phyloP scores from a whole-genome alignment of 2,329 filamentous ascomycete species.

The Sordariomycetes sp. region DNA sequence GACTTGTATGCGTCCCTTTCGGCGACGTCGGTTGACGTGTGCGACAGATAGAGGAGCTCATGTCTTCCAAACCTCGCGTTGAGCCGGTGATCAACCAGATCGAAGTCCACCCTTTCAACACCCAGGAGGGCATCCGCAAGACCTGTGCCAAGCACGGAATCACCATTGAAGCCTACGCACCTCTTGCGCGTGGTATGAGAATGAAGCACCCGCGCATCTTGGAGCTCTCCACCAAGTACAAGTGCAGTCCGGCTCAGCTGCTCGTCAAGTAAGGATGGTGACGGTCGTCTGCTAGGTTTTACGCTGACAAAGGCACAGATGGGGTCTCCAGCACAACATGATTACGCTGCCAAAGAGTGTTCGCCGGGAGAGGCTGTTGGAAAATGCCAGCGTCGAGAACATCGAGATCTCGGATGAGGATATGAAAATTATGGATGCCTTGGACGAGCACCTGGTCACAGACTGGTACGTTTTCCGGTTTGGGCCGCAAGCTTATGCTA shows the following conservation, averaged over 20 bases:
- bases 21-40: accelerated
- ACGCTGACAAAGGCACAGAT: slow-evolving; percentile 33
- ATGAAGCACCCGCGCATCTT: slow-evolving; percentile 59
- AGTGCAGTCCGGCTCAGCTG: slow-evolving; percentile 62
- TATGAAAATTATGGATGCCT: slow-evolving; percentile 49
- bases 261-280: slow-evolving; percentile 52
- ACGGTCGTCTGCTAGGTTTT: no score
- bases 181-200: slow-evolving; percentile 60
- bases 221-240: slow-evolving; percentile 56
- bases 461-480: slow-evolving; percentile 38
- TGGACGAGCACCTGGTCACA: slow-evolving; percentile 67
- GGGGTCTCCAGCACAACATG: slow-evolving; percentile 67
- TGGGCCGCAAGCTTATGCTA: not conserved
- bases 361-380: slow-evolving; percentile 49
- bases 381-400: slow-evolving; percentile 53
- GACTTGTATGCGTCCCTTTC: no score
- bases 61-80: slow-evolving; percentile 51
- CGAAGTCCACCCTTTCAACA: slow-evolving; percentile 78
- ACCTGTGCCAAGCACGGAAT: slow-evolving; percentile 60
- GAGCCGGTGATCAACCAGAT: slow-evolving; percentile 70
- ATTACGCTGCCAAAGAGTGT: slow-evolving; percentile 68
- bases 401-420: slow-evolving; percentile 57
- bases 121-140: slow-evolving; percentile 54
- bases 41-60: slow-evolving; percentile 55
- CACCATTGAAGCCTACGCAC: slow-evolving; percentile 70